These are phyloP conservation scores for Xylaria cubensis DNA, from an alignment of 495 filamentous ascomycete genomes.

Conservation along the genomic window DNA sequence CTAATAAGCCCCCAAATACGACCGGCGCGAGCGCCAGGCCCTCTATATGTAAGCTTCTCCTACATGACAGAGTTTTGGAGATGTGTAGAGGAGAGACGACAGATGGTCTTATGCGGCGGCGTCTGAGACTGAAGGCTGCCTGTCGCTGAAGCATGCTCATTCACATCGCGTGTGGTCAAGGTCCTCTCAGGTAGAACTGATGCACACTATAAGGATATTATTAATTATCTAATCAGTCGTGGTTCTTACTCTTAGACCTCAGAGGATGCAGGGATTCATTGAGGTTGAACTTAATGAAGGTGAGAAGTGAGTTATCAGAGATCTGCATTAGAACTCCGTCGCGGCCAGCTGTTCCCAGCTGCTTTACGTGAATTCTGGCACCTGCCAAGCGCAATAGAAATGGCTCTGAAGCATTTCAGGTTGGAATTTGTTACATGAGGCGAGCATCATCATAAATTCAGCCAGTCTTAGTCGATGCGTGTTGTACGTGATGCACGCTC, in stretches of 20 bases:
- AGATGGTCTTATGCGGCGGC: conserved; percentile 7
- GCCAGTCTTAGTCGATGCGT: not conserved
- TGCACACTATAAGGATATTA: not conserved
- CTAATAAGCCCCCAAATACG: conserved; percentile 69
- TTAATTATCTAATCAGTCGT: not conserved
- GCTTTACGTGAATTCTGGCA: not conserved
- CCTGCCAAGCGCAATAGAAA: not conserved
- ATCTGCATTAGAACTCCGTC: not conserved
- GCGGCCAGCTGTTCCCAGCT: not conserved
- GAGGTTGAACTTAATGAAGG: not conserved
- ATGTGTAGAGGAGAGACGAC: not conserved
- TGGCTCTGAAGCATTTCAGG: no score
- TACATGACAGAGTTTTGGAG: conserved; percentile 20
- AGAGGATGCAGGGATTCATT: not conserved
- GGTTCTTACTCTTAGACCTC: not conserved
- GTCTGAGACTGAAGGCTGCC: not conserved
- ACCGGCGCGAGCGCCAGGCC: conserved; percentile 66
- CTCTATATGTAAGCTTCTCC: conserved; percentile 55
- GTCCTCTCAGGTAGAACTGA: not conserved
- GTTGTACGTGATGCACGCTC: not conserved
- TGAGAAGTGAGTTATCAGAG: not conserved
- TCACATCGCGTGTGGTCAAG: not conserved
- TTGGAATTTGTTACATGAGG: no score
- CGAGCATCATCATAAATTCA: not conserved
- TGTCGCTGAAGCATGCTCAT: conserved; percentile 9